A percentile compares a stretch with the other conserved stretches of the same genome.
phyloP scores from a whole-genome alignment of 305 asterid genomes.

The Fraxinus velutina region DNA sequence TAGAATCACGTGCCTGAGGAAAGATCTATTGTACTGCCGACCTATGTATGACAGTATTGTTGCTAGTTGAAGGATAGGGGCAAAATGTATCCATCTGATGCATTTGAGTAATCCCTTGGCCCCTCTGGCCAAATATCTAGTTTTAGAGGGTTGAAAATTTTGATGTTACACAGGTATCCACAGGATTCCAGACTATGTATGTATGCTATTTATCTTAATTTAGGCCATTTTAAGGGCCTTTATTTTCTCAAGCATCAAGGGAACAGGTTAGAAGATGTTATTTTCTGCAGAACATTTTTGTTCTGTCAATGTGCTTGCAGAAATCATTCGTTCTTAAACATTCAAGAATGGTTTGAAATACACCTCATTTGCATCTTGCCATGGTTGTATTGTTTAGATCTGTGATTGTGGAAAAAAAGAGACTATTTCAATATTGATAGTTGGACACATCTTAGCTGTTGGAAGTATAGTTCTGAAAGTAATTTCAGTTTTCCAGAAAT shows the following conservation, averaged over 20 bases:
- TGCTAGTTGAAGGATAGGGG: neutral
- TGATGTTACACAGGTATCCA: neutral
- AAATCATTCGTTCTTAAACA: neutral
- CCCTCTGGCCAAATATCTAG: neutral
- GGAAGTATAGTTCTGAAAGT: neutral
- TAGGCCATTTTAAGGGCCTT: neutral
- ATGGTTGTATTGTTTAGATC: neutral
- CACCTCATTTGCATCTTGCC: neutral
- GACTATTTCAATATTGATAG: neutral
- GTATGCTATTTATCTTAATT: neutral
- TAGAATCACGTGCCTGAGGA: neutral
- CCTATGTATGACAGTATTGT: neutral
- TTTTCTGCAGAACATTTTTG: neutral
- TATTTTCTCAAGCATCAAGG: neutral
- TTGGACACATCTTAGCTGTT: neutral
- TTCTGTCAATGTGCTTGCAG: neutral
- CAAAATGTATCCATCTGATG: neutral
- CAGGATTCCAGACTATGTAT: neutral
- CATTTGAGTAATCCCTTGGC: neutral
- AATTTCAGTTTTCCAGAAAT: neutral
- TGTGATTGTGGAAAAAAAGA: neutral
- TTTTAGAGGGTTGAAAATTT: neutral
- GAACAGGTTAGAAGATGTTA: neutral
- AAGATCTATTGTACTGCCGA: neutral
- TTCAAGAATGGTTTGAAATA: neutral